phyloP scores from a whole-genome alignment of 208 protist genomes.

The Naegleria fowleri region DNA sequence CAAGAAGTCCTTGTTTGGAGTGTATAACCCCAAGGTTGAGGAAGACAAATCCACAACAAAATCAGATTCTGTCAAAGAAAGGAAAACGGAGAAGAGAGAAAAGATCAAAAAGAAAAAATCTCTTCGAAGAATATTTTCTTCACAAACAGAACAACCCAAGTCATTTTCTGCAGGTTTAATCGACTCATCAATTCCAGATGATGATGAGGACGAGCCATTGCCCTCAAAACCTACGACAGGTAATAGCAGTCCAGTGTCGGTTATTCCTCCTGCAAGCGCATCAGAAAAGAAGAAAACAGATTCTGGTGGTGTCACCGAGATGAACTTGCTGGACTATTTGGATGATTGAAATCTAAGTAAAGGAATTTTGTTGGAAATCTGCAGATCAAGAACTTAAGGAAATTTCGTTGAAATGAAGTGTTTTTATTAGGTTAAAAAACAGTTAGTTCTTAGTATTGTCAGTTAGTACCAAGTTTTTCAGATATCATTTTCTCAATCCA shows the following conservation, averaged over 20 bases:
- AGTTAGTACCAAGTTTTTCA: background rate
- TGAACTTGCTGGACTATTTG: background rate
- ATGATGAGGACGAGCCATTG: background rate
- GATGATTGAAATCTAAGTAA: background rate
- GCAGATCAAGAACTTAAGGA: no score
- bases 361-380: no score
- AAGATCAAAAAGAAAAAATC: background rate
- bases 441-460: background rate
- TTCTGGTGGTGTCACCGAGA: background rate
- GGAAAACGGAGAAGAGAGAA: background rate
- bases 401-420: no score
- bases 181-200: background rate
- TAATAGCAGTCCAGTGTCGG: background rate
- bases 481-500: background rate
- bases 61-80: background rate
- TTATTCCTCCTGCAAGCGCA: no score
- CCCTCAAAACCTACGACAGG: background rate
- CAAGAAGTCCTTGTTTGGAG: background rate
- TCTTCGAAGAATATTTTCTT: background rate
- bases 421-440: background rate
- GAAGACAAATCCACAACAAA: background rate
- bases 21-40: background rate
- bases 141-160: background rate
- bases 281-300: background rate
- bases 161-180: background rate